A percentile compares a stretch with the other conserved stretches of the same genome.
Conservation (phyloP, 495 filamentous ascomycete genomes). For the Filosporella fistucella region DNA sequence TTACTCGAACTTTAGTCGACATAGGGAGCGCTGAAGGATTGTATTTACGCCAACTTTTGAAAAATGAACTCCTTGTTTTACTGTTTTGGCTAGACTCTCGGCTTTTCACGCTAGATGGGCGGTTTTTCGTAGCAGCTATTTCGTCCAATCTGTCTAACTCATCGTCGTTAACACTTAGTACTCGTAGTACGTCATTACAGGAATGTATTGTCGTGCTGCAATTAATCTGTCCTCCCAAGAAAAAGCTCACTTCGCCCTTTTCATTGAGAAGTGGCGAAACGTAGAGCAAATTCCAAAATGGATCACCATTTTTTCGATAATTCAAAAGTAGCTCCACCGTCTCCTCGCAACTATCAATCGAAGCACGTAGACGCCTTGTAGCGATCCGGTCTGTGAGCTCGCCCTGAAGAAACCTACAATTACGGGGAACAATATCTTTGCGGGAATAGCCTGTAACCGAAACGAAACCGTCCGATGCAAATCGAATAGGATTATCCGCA, state of each 20-base stretch:
- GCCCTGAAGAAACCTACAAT: slow-evolving; percentile 48
- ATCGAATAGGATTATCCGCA: slow-evolving; percentile 47
- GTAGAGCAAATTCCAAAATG: slow-evolving; percentile 54
- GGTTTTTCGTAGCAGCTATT: slow-evolving; percentile 15
- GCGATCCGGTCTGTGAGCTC: slow-evolving; percentile 37
- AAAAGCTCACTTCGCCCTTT: slow-evolving; percentile 38
- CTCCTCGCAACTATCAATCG: slow-evolving; percentile 37
- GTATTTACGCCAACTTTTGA: slow-evolving; percentile 29
- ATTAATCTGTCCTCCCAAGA: slow-evolving; percentile 52
- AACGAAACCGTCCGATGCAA: slow-evolving; percentile 46
- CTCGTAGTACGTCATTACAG: slow-evolving; percentile 42
- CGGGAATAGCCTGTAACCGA: slow-evolving; percentile 41
- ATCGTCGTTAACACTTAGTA: slow-evolving; percentile 29
- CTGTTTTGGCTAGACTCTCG: slow-evolving; percentile 5
- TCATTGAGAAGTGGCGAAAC: slow-evolving; percentile 42
- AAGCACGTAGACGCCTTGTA: slow-evolving; percentile 33
- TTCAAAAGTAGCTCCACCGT: slow-evolving; percentile 48
- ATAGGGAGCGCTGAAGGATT: slow-evolving; percentile 9
- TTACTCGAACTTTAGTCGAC: slow-evolving; percentile 14
- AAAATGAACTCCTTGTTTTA: slow-evolving; percentile 22
- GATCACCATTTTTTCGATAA: slow-evolving; percentile 44
- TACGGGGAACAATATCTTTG: slow-evolving; percentile 40
- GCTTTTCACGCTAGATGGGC: slow-evolving; percentile 6
- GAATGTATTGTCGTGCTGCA: slow-evolving; percentile 46
- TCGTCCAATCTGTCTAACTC: slow-evolving; percentile 25